Evolutionary conservation across 208 protist genomes (phyloP).

Genomic region (Zelonia costaricensis): DNA sequence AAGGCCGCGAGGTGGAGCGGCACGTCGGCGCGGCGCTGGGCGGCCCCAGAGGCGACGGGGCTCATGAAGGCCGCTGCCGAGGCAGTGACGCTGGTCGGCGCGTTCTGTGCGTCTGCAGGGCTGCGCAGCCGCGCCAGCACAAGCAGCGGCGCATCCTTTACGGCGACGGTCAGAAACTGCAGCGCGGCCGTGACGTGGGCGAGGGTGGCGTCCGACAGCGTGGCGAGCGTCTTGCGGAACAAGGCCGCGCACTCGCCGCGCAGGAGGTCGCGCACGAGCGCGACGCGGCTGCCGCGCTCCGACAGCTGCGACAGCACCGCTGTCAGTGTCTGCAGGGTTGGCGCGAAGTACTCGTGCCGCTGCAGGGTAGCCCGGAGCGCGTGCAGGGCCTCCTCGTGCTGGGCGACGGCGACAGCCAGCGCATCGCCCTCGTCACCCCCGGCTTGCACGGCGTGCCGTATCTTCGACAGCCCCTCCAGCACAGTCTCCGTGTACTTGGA

Average conservation of each 20-base stretch:
- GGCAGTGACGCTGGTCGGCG: background rate
- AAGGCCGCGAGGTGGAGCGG: slow-evolving; percentile 79
- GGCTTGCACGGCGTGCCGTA: slow-evolving; percentile 29
- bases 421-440: slow-evolving; percentile 32
- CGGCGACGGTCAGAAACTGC: slow-evolving; percentile 59
- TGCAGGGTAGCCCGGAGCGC: slow-evolving; percentile 54
- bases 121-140: slow-evolving; percentile 73
- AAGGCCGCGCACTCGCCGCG: slow-evolving; percentile 57
- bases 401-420: slow-evolving; percentile 58
- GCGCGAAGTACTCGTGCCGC: slow-evolving; percentile 36
- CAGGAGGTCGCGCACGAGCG: slow-evolving; percentile 66
- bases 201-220: slow-evolving; percentile 56
- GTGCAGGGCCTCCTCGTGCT: slow-evolving; percentile 60
- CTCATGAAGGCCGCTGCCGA: background rate
- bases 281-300: slow-evolving; percentile 24
- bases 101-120: slow-evolving; percentile 6
- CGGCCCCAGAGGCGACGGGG: background rate
- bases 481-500: slow-evolving; percentile 86
- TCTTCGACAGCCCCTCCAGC: slow-evolving; percentile 78
- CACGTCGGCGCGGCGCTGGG: slow-evolving; percentile 32
- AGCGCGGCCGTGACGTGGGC: slow-evolving; percentile 49
- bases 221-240: slow-evolving; percentile 46
- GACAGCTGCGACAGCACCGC: slow-evolving; percentile 22
- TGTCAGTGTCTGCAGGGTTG: slow-evolving; percentile 54
- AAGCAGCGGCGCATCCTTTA: slow-evolving; percentile 57